Conservation (phyloP, 371 early-diverging fungal species). For the Mucor lusitanicus region DNA sequence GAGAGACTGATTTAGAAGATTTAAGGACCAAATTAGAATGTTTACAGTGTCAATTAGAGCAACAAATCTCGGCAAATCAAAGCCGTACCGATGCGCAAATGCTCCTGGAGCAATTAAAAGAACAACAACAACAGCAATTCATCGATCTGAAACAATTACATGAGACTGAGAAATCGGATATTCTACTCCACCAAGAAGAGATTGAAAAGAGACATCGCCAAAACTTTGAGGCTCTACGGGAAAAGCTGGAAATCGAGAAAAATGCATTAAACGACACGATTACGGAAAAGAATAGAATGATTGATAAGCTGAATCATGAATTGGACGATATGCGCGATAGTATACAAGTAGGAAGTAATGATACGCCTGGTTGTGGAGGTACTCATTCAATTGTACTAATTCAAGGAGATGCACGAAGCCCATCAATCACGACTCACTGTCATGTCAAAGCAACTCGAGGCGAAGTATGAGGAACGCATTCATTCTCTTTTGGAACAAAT, state of each 20-base stretch:
- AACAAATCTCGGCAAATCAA: not conserved
- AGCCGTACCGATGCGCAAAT: not conserved
- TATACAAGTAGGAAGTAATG: slow-evolving; percentile 7
- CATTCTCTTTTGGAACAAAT: not conserved
- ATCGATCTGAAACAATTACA: not conserved
- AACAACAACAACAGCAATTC: too few species aligned
- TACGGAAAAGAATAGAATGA: slow-evolving; percentile 2
- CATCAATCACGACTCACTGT: slow-evolving; percentile 17
- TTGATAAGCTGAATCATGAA: slow-evolving; percentile 16
- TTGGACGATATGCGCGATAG: slow-evolving; percentile 22
- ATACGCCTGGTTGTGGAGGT: not conserved
- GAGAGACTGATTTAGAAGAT: not conserved
- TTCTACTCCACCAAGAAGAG: not conserved
- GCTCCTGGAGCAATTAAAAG: not conserved
- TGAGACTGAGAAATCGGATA: slow-evolving; percentile 7
- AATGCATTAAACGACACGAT: not conserved
- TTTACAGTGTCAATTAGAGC: not conserved
- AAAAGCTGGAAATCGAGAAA: slow-evolving; percentile 14
- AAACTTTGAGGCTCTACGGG: slow-evolving; percentile 7
- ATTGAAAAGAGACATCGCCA: slow-evolving; percentile 10
- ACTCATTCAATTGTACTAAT: not conserved
- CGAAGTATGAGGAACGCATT: not conserved
- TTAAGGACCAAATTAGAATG: not conserved
- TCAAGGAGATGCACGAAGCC: slow-evolving; percentile 19
- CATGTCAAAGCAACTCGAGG: slow-evolving; percentile 16